Percentiles rank a stretch among this genome's conserved stretches.
Conservation (phyloP, 176 grass and related monocot genomes). For the Rhynchospora tenuis region DNA sequence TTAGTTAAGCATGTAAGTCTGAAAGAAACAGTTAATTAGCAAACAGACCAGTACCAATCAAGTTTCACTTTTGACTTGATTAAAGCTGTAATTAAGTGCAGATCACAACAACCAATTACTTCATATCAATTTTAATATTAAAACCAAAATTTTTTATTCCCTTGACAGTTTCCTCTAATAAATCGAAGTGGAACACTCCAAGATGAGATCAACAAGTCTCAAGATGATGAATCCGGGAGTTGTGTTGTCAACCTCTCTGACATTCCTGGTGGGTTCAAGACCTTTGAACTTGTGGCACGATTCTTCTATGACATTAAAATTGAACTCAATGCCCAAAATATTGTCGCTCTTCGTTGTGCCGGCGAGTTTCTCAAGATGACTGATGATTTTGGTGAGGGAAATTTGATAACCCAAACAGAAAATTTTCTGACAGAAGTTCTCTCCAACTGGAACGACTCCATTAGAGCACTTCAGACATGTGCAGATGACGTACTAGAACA, state of each 20-base stretch:
- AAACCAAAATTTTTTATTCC: background rate
- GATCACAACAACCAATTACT: background rate
- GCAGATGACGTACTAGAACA: constrained; percentile 33
- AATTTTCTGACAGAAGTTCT: constrained; percentile 46
- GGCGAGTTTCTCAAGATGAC: constrained; percentile 64
- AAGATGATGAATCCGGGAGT: background rate
- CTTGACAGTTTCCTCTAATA: constrained; percentile 54
- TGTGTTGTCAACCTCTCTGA: constrained; percentile 45
- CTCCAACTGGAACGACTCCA: constrained; percentile 41
- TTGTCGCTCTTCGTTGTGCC: constrained; percentile 48
- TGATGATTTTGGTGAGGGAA: constrained; percentile 46
- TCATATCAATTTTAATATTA: background rate
- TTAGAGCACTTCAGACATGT: constrained; percentile 44
- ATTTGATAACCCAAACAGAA: constrained; percentile 56
- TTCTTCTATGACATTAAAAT: constrained; percentile 70
- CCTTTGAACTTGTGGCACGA: constrained; percentile 52
- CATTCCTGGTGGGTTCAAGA: constrained; percentile 45
- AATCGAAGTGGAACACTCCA: constrained; percentile 49
- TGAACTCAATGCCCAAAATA: constrained; percentile 58
- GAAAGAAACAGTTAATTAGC: background rate
- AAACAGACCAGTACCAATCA: background rate
- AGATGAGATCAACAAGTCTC: constrained; percentile 41
- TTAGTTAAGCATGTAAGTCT: background rate
- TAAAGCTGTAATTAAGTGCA: background rate
- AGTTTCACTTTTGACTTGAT: background rate